Evolutionary conservation across 2,329 filamentous ascomycete species (phyloP), one percentile per base, ranked within the genome.

Genomic region (Fusarium solani-melongenae): DNA sequence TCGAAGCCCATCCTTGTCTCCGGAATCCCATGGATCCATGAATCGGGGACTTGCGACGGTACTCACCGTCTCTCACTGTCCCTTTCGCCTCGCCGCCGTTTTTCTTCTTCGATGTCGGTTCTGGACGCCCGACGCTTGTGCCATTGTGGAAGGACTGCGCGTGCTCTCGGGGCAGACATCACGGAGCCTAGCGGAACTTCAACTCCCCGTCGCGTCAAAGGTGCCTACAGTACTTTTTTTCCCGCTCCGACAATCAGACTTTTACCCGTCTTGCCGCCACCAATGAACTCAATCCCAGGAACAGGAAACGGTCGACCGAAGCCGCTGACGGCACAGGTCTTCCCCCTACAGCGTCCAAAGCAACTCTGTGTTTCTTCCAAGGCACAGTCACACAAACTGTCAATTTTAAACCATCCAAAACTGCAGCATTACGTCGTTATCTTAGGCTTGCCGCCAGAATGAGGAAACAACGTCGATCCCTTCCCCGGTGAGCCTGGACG

Each of bases 361-460:
- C 14, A 62, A 74, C 14, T 20, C 46, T 44, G 9, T 29, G 31
- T 56, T 24, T 57, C 44, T 71, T 64, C 56, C 62, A 66, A 67
- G 61, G 38, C 71, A 71, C 55, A 51, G 34, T 62, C 39, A 55
- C 51, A n/a, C 53, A 41, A 66, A 60, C 56, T 63, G 70, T 73
- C 59, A 71, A 53, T 39, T 44, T 60, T 46, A 34, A 60, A 38
- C 39, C 39, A 36, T 29, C 59, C 51, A 38, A 64, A 34, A 49
- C 62, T 76, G 75, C 64, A 73, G 46, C 62, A 77, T 76, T 77
- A 77, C 74, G 74, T 76, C 74, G 74, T 57, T 64, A 27, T 64
- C 38, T 41, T 62, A 34, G 41, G 31, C 62, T 74, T 53, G 22
- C 27, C 36, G 17, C 39, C 55, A 56, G 17, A 51, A 27, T 27